Conservation (phyloP, 768 basidiomycete species). For the Rhodocollybia butyracea region DNA sequence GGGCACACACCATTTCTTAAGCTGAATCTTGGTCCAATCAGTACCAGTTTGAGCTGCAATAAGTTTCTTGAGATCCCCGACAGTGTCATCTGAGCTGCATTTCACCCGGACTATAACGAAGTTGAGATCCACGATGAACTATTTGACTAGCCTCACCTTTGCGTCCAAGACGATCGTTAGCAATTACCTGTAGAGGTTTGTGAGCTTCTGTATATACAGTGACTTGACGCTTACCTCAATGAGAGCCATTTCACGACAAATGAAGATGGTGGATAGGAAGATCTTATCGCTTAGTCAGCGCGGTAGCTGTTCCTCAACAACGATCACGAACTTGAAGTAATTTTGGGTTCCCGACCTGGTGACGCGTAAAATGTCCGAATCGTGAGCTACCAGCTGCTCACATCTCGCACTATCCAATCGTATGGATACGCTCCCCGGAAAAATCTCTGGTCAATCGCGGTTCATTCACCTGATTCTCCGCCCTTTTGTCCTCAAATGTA, state of each 20-base stretch:
- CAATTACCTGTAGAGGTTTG: slow-evolving; percentile 64
- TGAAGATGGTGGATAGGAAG: neutral
- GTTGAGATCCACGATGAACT: neutral
- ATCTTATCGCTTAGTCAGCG: neutral
- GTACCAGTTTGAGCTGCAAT: slow-evolving; percentile 97
- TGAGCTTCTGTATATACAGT: neutral
- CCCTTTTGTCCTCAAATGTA: neutral
- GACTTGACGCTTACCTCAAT: slow-evolving; percentile 42
- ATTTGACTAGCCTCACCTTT: slow-evolving; percentile 60
- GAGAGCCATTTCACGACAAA: slow-evolving; percentile 37
- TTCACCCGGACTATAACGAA: slow-evolving; percentile 78
- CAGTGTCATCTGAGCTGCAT: slow-evolving; percentile 92
- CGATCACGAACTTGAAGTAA: too few species aligned
- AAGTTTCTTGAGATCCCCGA: slow-evolving; percentile 95
- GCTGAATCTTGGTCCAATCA: slow-evolving; percentile 74
- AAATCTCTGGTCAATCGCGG: neutral
- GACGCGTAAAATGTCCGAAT: too few species aligned
- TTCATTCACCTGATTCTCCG: neutral
- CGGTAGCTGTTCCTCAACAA: too few species aligned
- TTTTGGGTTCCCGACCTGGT: too few species aligned
- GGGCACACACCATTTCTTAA: slow-evolving; percentile 92
- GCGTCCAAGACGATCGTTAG: slow-evolving; percentile 91
- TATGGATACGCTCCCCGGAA: too few species aligned
- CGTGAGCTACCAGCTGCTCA: too few species aligned
- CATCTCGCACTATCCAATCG: too few species aligned